Conservation (phyloP, 177 flowering plant genomes). For the Telopea speciosissima region DNA sequence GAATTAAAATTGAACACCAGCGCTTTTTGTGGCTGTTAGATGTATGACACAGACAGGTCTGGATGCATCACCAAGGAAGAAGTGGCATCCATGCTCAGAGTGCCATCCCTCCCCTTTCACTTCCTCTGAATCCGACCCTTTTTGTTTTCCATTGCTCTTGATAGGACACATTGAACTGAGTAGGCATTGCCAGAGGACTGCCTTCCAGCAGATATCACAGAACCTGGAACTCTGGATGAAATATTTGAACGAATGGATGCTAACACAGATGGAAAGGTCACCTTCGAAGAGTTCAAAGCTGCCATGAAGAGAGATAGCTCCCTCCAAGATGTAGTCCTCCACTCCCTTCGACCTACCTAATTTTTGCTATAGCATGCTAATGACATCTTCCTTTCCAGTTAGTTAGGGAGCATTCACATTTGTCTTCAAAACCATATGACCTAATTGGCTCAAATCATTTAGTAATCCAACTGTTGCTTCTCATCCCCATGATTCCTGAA, state of each 20-base stretch:
- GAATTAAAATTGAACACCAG: background rate
- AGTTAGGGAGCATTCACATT: background rate
- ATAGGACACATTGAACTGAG: slow-evolving; percentile 1
- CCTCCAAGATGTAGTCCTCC: slow-evolving; percentile 61
- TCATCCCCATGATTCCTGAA: no score
- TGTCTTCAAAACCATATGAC: background rate
- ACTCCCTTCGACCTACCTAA: slow-evolving; percentile 52
- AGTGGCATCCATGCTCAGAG: slow-evolving; percentile 73
- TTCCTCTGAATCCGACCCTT: background rate
- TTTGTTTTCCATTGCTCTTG: background rate
- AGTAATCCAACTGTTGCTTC: no score
- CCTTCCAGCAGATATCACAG: slow-evolving; percentile 60
- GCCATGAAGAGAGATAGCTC: slow-evolving; percentile 82
- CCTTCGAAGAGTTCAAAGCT: slow-evolving; percentile 76
- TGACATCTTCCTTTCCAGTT: background rate
- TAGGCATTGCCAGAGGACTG: slow-evolving; percentile 81
- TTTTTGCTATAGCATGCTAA: background rate
- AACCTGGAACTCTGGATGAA: slow-evolving; percentile 75
- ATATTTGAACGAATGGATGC: slow-evolving; percentile 72
- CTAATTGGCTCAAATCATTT: background rate
- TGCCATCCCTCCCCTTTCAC: slow-evolving; percentile 17
- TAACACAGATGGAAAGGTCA: slow-evolving; percentile 65
- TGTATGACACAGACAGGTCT: slow-evolving; percentile 74
- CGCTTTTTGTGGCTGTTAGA: slow-evolving; percentile 31
- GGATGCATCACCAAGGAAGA: slow-evolving; percentile 77